Evolutionary conservation across 345 rosid species (phyloP).

Genomic region (Aquilaria malaccensis): DNA sequence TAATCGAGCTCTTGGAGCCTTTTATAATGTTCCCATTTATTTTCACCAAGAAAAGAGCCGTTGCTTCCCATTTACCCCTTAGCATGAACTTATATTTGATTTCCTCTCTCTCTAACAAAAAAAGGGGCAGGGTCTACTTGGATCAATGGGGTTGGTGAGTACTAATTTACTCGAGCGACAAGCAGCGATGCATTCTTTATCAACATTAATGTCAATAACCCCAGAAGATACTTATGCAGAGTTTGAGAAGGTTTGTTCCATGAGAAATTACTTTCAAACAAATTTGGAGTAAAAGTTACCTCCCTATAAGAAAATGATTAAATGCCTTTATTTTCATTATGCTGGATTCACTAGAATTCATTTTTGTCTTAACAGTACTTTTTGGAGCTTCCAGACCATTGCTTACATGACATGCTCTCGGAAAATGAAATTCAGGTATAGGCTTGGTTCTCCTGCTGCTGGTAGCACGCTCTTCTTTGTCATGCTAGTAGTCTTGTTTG

Average conservation of each 20-base stretch:
- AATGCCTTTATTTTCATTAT: constrained; percentile 5
- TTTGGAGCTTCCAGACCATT: constrained; percentile 58
- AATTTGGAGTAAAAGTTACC: background rate
- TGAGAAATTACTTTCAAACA: background rate
- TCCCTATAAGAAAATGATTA: background rate
- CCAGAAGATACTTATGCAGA: constrained; percentile 62
- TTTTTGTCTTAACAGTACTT: constrained; percentile 45
- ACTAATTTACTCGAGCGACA: constrained; percentile 50
- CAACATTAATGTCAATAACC: constrained; percentile 71
- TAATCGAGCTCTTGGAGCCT: too few species aligned
- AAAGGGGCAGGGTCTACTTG: constrained; percentile 49
- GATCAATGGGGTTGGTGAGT: constrained; percentile 79
- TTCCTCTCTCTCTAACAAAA: too few species aligned
- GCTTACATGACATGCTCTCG: constrained; percentile 74
- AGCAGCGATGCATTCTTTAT: constrained; percentile 62
- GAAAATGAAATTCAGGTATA: constrained; percentile 68
- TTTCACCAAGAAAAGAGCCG: too few species aligned
- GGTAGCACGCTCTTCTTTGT: background rate
- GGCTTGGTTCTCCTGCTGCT: background rate
- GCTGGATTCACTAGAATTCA: constrained; percentile 14
- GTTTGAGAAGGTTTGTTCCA: constrained; percentile 62
- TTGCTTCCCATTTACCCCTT: too few species aligned
- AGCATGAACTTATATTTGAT: too few species aligned
- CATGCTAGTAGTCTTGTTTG: background rate
- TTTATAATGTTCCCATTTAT: too few species aligned